These are phyloP conservation scores for Sugiyamaella paludigena DNA, from an alignment of 1,139 yeast genomes.

Conservation along the genomic window DNA sequence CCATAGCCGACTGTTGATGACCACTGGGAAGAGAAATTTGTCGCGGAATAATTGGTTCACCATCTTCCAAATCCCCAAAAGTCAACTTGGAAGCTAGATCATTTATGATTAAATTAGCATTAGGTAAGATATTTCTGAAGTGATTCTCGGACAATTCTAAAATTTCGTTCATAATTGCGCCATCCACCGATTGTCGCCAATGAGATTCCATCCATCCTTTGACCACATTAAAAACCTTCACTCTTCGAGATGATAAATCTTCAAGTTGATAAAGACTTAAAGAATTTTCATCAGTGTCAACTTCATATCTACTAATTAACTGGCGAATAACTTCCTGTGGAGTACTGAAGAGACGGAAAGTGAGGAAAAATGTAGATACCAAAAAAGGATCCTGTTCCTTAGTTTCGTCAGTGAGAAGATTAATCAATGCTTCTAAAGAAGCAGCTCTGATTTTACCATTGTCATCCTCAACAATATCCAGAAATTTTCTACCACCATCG, in stretches of 20 bases:
- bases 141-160: constrained; percentile 71
- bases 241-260: constrained; percentile 58
- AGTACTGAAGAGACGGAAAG: constrained; percentile 72
- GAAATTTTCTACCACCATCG: background rate
- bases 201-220: constrained; percentile 85
- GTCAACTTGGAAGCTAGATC: constrained; percentile 28
- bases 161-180: constrained; percentile 59
- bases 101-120: constrained; percentile 30
- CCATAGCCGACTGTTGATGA: constrained; percentile 7
- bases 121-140: constrained; percentile 23
- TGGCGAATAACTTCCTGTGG: constrained; percentile 70
- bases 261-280: constrained; percentile 30
- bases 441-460: constrained; percentile 68
- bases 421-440: constrained; percentile 71
- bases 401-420: constrained; percentile 66
- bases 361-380: constrained; percentile 72
- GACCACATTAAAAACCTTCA: constrained; percentile 63
- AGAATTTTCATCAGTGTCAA: constrained; percentile 40
- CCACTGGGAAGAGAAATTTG: constrained; percentile 23
- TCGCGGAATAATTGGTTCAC: constrained; percentile 31
- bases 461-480: constrained; percentile 37
- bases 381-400: constrained; percentile 65
- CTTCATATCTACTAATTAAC: constrained; percentile 64
- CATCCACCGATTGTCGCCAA: constrained; percentile 70
- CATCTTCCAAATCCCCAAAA: constrained; percentile 23